Percentiles rank a stretch among this genome's conserved stretches.
Conservation (phyloP, 305 asterid genomes). For the Ajuga reptans region DNA sequence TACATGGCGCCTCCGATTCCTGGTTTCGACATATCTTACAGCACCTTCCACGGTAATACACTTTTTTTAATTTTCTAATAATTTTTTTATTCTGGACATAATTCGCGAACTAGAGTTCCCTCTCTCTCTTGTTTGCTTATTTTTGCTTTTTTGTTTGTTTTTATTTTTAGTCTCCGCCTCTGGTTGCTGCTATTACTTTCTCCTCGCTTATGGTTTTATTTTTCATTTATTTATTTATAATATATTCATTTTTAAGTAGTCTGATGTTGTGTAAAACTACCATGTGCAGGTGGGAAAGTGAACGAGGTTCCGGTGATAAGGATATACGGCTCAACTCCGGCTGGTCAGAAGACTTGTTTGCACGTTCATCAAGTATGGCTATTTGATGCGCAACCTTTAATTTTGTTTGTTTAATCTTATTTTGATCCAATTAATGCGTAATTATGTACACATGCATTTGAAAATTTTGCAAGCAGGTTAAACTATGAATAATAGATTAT, state of each 20-base stretch:
- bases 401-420: not conserved
- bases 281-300: conserved; percentile 75
- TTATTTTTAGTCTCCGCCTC: not conserved
- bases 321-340: conserved; percentile 85
- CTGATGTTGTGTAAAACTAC: conserved; percentile 12
- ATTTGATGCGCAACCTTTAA: not conserved
- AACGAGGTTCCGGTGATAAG: conserved; percentile 87
- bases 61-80: not conserved
- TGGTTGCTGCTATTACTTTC: not conserved
- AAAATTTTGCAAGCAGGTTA: not conserved
- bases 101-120: not conserved
- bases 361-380: conserved; percentile 75
- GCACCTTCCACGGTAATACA: conserved; percentile 57
- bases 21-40: conserved; percentile 56
- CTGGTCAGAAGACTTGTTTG: conserved; percentile 93
- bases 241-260: not conserved
- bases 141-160: not conserved
- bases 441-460: not conserved
- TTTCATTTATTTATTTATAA: not conserved
- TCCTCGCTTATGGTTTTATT: not conserved
- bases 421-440: not conserved
- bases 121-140: not conserved
- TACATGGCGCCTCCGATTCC: conserved; percentile 74
- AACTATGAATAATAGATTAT: not conserved
- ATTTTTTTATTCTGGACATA: not conserved